Evolutionary conservation across 345 rosid genomes (phyloP), one percentile per base, ranked within the genome.

Genomic region (Populus simonii): DNA sequence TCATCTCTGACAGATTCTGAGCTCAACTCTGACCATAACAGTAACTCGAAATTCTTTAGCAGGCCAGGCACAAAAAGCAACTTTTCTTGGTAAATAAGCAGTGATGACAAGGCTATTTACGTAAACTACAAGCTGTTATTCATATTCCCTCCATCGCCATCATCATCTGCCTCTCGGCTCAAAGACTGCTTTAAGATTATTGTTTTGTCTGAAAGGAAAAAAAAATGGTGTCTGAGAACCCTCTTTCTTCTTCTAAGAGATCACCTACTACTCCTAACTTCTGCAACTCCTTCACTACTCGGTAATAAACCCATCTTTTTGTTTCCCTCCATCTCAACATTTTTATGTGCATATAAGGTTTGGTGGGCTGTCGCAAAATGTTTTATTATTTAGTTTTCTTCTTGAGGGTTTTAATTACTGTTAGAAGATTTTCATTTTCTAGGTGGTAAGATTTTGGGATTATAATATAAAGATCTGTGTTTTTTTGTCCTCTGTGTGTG

Each of bases 251-350:
- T 41, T 70, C 86, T 27, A 82, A 74, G 71, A 85, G 79, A 80
- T 85, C 88, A 27, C 87, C 86, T 0, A 75, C 81, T 71, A 71
- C 83, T 43, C 47, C 15, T 36, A 84, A 75, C 73, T 86, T 84
- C 83, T 78, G 81, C 78, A 82, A 77, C 71, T 74, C 84, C 71
- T 88, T 86, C 87, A 79, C 91, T 73, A 90, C 92, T 72, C 83
- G 90, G 93, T 91, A 81, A 8, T 15, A 15, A 33, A 16, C 65
- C n/a, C 73, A 22, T 69, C 74, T 71, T 71, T 75, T 29, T 73
- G 29, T 25, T 17, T 35, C 41, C 72, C 35, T n/a, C 13, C 15
- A 1, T 11, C 68, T 65, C 13, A 47, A 47, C 53, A 3, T 47
- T 47, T 47, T n/a, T 66, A 6, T 45, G 7, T 35, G 16, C 41